phyloP scores from a whole-genome alignment of 306 rosid species.

The Inga oerstediana region DNA sequence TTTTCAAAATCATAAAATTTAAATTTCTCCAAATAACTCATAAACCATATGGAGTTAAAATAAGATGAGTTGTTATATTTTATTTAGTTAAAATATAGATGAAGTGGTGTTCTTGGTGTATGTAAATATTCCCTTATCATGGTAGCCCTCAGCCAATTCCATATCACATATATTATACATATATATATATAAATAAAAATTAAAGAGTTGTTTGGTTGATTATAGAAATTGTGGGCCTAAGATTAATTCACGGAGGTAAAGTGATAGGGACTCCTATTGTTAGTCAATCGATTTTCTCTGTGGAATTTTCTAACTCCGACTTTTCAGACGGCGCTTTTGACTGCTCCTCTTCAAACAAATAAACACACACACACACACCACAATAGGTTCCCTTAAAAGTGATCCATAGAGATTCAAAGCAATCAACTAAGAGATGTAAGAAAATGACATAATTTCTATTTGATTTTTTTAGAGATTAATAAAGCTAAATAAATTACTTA shows the following conservation, averaged over 20 bases:
- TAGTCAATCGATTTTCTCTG: constrained; percentile 34
- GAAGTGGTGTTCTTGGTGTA: too few species aligned
- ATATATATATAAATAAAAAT: neutral
- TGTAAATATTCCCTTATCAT: too few species aligned
- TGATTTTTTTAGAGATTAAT: too few species aligned
- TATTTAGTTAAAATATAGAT: too few species aligned
- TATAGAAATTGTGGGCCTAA: neutral
- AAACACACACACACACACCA: neutral
- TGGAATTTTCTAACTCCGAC: constrained; percentile 21
- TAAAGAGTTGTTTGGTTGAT: neutral
- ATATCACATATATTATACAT: neutral
- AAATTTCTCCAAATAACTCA: too few species aligned
- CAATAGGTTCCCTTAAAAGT: neutral
- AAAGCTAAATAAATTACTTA: too few species aligned
- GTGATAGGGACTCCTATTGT: neutral
- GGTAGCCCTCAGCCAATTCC: neutral
- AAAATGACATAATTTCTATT: too few species aligned
- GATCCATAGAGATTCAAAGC: neutral
- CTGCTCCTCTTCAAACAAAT: neutral
- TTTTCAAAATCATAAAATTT: too few species aligned
- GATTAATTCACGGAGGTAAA: neutral
- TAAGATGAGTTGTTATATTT: too few species aligned
- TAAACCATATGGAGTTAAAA: too few species aligned
- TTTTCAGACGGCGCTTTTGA: constrained; percentile 65
- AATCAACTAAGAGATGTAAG: neutral